Conservation (phyloP, 371 early-diverging fungal genomes). For the Syncephalastrum sp. region DNA sequence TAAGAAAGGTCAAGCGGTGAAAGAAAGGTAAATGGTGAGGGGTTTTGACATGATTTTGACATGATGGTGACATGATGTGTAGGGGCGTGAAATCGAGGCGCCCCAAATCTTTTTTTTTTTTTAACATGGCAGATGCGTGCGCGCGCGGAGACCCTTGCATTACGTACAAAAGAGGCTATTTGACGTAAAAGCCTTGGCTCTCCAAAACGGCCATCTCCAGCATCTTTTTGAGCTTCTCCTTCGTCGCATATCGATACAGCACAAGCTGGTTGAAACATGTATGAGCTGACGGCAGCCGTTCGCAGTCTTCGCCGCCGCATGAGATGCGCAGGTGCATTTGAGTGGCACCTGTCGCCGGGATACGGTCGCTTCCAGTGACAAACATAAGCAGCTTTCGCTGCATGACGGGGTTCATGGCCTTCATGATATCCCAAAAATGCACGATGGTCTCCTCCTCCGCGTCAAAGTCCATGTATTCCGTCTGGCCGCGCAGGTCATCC, state of each 20-base stretch:
- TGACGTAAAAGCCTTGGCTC: slow-evolving; percentile 90
- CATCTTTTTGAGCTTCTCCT: slow-evolving; percentile 78
- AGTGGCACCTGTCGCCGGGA: slow-evolving; percentile 89
- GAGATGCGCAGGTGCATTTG: slow-evolving; percentile 77
- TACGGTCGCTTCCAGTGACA: slow-evolving; percentile 96
- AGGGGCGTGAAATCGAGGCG: no score
- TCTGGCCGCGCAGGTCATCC: slow-evolving; percentile 71
- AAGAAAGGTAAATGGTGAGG: no score
- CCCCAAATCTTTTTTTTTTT: no score
- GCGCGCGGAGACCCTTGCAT: no score
- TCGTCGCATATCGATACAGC: slow-evolving; percentile 75
- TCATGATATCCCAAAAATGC: slow-evolving; percentile 91
- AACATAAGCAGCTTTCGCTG: slow-evolving; percentile 88
- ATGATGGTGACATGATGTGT: no score
- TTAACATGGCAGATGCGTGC: no score
- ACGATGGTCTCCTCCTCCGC: slow-evolving; percentile 58
- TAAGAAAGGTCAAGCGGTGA: no score
- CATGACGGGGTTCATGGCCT: slow-evolving; percentile 62
- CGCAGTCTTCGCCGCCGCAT: slow-evolving; percentile 70
- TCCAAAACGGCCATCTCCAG: slow-evolving; percentile 81
- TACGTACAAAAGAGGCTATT: slow-evolving; percentile 25
- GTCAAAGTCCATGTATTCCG: slow-evolving; percentile 80
- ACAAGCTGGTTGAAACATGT: slow-evolving; percentile 97
- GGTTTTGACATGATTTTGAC: no score
- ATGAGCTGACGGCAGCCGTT: slow-evolving; percentile 88